Base-by-base conservation (phyloP, 2,329 filamentous ascomycete genomes). In the Pestalotiopsis sp. region DNA sequence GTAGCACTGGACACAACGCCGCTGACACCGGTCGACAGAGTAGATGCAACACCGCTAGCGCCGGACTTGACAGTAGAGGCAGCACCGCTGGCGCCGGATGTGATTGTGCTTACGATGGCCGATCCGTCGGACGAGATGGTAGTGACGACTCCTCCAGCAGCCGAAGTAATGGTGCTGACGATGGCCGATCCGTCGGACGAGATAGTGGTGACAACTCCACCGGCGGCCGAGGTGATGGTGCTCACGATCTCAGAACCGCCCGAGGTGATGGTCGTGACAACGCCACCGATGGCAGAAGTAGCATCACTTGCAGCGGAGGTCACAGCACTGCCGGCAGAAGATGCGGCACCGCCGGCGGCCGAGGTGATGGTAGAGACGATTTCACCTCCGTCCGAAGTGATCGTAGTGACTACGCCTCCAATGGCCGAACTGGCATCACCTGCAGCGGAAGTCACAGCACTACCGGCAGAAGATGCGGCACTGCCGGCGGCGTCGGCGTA, bases 51-150 rank as follows among this genome's bases (percentile, higher is more conserved):
- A 40, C 57, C 65, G 27, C 65, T 23, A 3, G 65, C 65, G 23
- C 65, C 57, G n/a, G 65, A 66, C 13, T 52, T 66, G 23, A 66
- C 60, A n/a, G 65, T 66, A 20, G 65, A 66, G 27, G 60, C 31
- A 27, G 57, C 11, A n/a, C 23, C 63, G 27, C 63, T 66, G 17
- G 65, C 65, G 12, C 65, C 65, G 17, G 65, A 66, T 31, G 65
- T 66, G 65, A 66, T 66, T 7, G 65, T 66, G n/a, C 13, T 14
- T 14, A 60, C n/a, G 23, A 66, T 60, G 27, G 45, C 65, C 27
- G 52, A 45, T 17, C 52, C 65, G 52, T 60, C 65, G 12, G 65
- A 66, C 3, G 65, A 60, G 56, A 66, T 59, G 5, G 65, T 66
- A 4, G 65, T 45, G 4, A 36, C 65, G 14, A 66, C 56, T 12